phyloP scores from a whole-genome alignment of 75 land plant genomes.

The Pinus tabuliformis region DNA sequence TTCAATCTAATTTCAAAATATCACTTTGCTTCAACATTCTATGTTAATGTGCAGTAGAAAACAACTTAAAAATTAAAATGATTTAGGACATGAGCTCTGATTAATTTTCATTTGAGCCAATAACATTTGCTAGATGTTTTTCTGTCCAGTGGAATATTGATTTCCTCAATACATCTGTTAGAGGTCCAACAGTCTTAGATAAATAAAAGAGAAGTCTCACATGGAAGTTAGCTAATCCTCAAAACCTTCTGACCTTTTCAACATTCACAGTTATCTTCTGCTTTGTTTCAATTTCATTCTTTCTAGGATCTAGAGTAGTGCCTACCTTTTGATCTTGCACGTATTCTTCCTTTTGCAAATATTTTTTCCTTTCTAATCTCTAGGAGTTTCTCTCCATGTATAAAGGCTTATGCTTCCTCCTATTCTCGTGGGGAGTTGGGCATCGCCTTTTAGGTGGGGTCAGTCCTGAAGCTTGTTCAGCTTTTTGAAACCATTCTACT shows the following conservation, averaged over 20 bases:
- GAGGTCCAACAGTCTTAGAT: neutral
- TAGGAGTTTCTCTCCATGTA: neutral
- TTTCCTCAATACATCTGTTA: neutral
- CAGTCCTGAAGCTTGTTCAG: neutral
- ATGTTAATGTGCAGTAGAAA: neutral
- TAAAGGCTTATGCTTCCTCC: neutral
- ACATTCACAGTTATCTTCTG: neutral
- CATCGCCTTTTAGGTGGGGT: neutral
- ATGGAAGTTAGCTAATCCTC: neutral
- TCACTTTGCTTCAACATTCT: neutral
- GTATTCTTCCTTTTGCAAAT: neutral
- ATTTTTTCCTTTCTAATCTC: neutral
- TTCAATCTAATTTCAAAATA: neutral
- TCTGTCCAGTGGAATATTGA: neutral
- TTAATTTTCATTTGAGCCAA: neutral
- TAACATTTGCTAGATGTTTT: neutral
- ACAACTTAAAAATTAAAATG: neutral
- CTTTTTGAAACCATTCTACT: neutral
- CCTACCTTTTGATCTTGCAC: neutral
- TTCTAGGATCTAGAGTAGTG: neutral
- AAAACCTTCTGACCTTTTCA: neutral
- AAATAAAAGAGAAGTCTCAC: neutral
- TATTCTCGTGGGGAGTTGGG: neutral
- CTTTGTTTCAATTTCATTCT: neutral
- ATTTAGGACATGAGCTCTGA: neutral